Evolutionary conservation across 805 yeast genomes (phyloP).

Genomic region (Lachancea fermentati): DNA sequence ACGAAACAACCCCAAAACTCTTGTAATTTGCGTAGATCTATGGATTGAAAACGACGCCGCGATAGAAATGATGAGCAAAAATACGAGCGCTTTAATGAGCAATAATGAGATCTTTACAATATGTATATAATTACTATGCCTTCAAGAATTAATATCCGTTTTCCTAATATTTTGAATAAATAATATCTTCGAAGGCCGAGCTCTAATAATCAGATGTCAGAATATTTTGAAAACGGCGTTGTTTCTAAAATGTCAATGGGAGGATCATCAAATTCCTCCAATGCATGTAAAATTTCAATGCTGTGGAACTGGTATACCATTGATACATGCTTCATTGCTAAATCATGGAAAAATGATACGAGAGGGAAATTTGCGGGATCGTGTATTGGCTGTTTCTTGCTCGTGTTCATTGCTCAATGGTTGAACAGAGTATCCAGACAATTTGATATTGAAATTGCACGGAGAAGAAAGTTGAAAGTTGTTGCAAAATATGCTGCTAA

Average conservation of each 20-base stretch:
- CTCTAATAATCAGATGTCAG: too few relatives aligned
- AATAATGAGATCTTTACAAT: too few relatives aligned
- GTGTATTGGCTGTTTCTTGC: conserved; percentile 59
- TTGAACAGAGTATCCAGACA: conserved; percentile 50
- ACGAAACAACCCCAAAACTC: too few relatives aligned
- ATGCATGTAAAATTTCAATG: conserved; percentile 37
- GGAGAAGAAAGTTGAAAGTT: conserved; percentile 18
- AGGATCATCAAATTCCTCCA: conserved; percentile 5
- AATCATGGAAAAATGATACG: conserved; percentile 55
- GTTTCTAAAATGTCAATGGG: conserved; percentile 10
- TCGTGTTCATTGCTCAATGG: conserved; percentile 55
- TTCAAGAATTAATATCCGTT: background rate
- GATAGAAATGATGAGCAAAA: too few relatives aligned
- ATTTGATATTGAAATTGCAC: conserved; percentile 38
- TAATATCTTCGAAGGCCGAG: too few relatives aligned
- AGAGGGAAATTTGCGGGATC: conserved; percentile 67
- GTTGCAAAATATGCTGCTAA: conserved; percentile 7
- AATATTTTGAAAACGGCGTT: background rate
- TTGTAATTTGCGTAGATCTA: too few relatives aligned
- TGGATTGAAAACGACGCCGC: too few relatives aligned
- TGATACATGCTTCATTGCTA: conserved; percentile 58
- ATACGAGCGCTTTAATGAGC: too few relatives aligned
- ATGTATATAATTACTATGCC: too few relatives aligned
- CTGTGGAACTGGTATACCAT: conserved; percentile 71
- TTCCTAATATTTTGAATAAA: background rate